Evolutionary conservation across 106 monocot species (phyloP), one percentile per base, ranked within the genome.

Genomic region (Amphibolis antarctica): DNA sequence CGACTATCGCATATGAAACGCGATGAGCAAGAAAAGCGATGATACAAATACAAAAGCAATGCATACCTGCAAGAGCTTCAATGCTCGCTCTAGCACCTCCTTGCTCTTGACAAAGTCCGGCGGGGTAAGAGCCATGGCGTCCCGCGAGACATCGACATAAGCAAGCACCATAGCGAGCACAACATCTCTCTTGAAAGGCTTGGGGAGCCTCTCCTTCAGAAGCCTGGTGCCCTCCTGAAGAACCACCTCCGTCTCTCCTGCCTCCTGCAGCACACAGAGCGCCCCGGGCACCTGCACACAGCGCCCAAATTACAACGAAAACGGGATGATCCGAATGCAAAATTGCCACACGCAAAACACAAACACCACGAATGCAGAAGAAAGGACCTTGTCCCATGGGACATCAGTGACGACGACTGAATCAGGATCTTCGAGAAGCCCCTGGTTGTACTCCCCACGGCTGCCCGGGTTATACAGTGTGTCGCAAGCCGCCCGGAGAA

Each of bases 111-210:
- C 66, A 19, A 90, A 74, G 70, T 96, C 79, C 4, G 96, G 86
- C 18, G 96, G 82, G 54, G 17, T 77, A 44, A 65, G 55, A 22
- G 78, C 68, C 96, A 96, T 87, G 12, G 78, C 84, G 50, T 96
- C 90, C 66, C 96, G 80, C 0, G 96, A 96, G 18, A 80, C 65
- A 31, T 96, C 96, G 14, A 90, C 96, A 68, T 80, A 90, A 18
- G 96, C 81, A 26, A 96, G 78, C 1, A 75, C 76, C 96, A 96
- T 96, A 6, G 82, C 90, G 4, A 96, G 77, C 50, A 90, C 90
- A 46, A 96, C 76, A 65, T 96, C 96, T 64, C 86, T 83, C 76
- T 96, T 96, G 69, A 90, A 90, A 19, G 71, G 55, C 76, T 96
- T 96, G 11, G 89, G 80, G 26, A 86, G 73, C 59, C 80, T 60